Conservation (phyloP, 805 yeast species). For the Kockiozyma suomiensis region DNA sequence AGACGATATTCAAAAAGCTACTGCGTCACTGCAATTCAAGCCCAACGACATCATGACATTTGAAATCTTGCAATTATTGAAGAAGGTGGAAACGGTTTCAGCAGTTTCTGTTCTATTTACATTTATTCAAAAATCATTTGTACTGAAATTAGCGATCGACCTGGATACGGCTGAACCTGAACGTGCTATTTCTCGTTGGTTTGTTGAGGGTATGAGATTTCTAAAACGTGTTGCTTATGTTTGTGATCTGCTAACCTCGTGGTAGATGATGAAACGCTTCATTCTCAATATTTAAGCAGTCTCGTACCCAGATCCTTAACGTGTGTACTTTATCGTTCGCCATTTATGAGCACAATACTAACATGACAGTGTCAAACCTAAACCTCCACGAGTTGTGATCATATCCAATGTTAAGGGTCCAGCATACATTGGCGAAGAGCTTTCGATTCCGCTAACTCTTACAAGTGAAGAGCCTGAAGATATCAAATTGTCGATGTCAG, state of each 20-base stretch:
- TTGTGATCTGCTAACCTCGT: not conserved
- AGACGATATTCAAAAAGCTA: constrained; percentile 10
- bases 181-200: constrained; percentile 21
- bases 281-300: constrained; percentile 13
- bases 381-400: constrained; percentile 31
- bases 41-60: constrained; percentile 35
- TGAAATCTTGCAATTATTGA: constrained; percentile 37
- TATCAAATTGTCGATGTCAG: constrained; percentile 11
- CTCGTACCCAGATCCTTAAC: constrained; percentile 11
- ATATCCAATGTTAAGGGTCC: constrained; percentile 20
- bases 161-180: not conserved
- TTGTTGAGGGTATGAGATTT: constrained; percentile 2
- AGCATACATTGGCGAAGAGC: constrained; percentile 25
- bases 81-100: constrained; percentile 38
- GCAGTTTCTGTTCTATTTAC: constrained; percentile 31
- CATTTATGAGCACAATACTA: not conserved
- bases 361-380: constrained; percentile 22
- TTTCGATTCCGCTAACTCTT: constrained; percentile 16
- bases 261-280: constrained; percentile 8
- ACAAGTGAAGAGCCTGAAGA: constrained; percentile 24
- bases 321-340: not conserved
- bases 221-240: not conserved
- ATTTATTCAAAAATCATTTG: constrained; percentile 14
- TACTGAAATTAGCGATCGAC: constrained; percentile 9
- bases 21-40: constrained; percentile 35